These are phyloP conservation scores for Multifurca ochricompacta DNA, from an alignment of 768 basidiomycete genomes.

Conservation along the genomic window DNA sequence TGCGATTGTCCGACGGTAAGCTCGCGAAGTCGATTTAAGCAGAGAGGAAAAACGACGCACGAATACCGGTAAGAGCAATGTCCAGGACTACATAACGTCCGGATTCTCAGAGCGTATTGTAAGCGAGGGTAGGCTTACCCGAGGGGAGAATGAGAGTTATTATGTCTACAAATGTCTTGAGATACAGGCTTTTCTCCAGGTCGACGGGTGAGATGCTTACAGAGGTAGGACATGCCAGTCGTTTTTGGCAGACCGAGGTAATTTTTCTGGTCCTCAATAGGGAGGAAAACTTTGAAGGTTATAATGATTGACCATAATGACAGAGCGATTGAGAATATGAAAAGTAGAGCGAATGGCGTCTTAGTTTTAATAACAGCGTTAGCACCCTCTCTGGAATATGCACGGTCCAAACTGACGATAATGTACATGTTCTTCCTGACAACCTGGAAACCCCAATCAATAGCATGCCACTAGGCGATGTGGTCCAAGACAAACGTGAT, in stretches of 20 bases:
- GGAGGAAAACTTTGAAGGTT: background rate
- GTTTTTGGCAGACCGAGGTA: background rate
- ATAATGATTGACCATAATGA: background rate
- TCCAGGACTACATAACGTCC: constrained; percentile 6
- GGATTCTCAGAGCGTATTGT: background rate
- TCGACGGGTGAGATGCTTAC: background rate
- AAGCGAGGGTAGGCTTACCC: background rate
- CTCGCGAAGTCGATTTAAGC: background rate
- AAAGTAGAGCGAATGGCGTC: constrained; percentile 2
- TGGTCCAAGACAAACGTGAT: constrained; percentile 3
- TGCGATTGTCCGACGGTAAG: background rate
- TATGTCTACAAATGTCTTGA: background rate
- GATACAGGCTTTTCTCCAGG: background rate
- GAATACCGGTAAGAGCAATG: background rate
- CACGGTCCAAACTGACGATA: background rate
- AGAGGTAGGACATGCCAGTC: background rate
- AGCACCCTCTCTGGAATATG: background rate
- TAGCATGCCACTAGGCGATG: background rate
- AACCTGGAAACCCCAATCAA: background rate
- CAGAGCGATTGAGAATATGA: background rate
- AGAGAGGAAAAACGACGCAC: background rate
- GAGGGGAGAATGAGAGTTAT: constrained; percentile 7
- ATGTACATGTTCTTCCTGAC: background rate
- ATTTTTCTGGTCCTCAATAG: background rate
- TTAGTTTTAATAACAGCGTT: background rate